Conservation (phyloP, 192 early-diverging fungal genomes). For the Backusella liffmaniae region DNA sequence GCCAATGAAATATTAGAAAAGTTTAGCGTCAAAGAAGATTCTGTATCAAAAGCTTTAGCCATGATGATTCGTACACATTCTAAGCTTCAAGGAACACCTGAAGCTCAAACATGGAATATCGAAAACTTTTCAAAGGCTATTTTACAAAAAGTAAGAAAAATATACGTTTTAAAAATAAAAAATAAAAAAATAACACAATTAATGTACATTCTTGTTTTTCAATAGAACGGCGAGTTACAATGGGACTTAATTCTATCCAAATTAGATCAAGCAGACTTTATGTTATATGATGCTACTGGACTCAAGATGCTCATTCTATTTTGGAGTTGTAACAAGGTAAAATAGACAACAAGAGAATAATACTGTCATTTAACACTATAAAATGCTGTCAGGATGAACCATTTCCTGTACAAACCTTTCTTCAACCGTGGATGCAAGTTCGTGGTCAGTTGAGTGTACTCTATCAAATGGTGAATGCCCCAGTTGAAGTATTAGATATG, state of each 20-base stretch:
- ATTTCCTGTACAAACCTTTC: constrained; percentile 69
- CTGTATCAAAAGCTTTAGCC: constrained; percentile 57
- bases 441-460: constrained; percentile 71
- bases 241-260: constrained; percentile 59
- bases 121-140: constrained; percentile 26
- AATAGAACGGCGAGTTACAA: constrained; percentile 51
- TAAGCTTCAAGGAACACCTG: constrained; percentile 26
- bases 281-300: constrained; percentile 50
- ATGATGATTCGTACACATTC: constrained; percentile 57
- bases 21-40: constrained; percentile 32
- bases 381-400: constrained; percentile 39
- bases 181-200: no score
- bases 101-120: constrained; percentile 37
- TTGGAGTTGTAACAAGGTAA: constrained; percentile 44
- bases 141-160: constrained; percentile 18
- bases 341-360: background rate
- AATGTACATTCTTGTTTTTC: no score
- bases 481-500: constrained; percentile 61
- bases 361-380: background rate
- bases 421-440: constrained; percentile 68
- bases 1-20: constrained; percentile 16
- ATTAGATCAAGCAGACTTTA: constrained; percentile 66
- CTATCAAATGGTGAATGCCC: constrained; percentile 53
- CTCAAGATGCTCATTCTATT: constrained; percentile 60
- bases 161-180: no score